Percentiles rank a stretch among this genome's conserved stretches.
These are phyloP conservation scores for Kuraishia borneana DNA, from an alignment of 805 yeast genomes.

Conservation along the genomic window DNA sequence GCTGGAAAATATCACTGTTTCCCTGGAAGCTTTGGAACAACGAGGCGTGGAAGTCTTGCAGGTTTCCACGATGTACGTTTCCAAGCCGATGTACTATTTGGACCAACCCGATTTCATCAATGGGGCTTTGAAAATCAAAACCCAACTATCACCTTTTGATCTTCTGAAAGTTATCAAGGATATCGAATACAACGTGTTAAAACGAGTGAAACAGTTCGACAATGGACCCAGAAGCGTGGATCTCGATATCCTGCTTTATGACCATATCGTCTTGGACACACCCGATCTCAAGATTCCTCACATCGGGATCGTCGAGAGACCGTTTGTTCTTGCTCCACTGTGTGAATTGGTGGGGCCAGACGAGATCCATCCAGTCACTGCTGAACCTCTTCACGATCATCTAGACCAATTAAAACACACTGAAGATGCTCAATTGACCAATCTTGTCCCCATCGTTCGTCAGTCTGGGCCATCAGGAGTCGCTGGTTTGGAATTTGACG, in stretches of 20 bases:
- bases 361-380: constrained; percentile 71
- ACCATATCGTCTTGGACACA: constrained; percentile 41
- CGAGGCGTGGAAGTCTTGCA: constrained; percentile 35
- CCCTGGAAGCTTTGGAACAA: constrained; percentile 35
- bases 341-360: constrained; percentile 68
- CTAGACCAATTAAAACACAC: constrained; percentile 41
- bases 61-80: constrained; percentile 73
- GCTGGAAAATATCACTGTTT: constrained; percentile 42
- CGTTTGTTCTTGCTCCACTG: constrained; percentile 83
- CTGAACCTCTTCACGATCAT: constrained; percentile 68
- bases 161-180: constrained; percentile 52
- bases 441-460: constrained; percentile 34
- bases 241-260: constrained; percentile 75
- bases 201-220: constrained; percentile 65
- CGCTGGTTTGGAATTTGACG: constrained; percentile 30
- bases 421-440: constrained; percentile 37
- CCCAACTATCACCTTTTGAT: constrained; percentile 51
- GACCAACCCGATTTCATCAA: constrained; percentile 78
- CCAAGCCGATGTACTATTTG: constrained; percentile 84
- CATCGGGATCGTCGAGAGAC: constrained; percentile 74
- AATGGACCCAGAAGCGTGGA: constrained; percentile 94
- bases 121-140: constrained; percentile 65
- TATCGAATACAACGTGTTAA: constrained; percentile 64
- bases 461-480: constrained; percentile 6
- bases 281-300: constrained; percentile 72